Percentiles rank a stretch among this genome's conserved stretches.
Conservation (phyloP, 257 asterid genomes). For the Rubia yunnanensis region DNA sequence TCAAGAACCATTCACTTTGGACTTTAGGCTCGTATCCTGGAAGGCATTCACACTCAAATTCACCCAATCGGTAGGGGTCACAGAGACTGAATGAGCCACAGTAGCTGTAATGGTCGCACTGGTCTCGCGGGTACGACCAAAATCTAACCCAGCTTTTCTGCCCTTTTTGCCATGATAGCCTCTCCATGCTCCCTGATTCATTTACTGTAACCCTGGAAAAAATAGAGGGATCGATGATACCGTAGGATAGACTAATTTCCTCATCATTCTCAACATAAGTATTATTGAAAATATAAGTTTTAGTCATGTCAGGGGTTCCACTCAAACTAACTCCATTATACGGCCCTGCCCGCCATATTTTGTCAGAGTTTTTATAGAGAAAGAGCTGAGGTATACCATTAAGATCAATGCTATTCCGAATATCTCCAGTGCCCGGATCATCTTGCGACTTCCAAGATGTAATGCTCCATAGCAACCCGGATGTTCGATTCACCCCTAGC, state of each 20-base stretch:
- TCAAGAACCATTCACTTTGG: slow-evolving; percentile 24
- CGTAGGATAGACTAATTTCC: slow-evolving; percentile 20
- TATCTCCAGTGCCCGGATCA: slow-evolving; percentile 31
- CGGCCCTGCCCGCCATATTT: slow-evolving; percentile 28
- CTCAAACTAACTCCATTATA: slow-evolving; percentile 33
- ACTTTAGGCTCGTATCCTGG: slow-evolving; percentile 26
- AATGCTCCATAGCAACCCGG: slow-evolving; percentile 19
- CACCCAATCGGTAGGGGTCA: slow-evolving; percentile 15
- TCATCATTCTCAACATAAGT: slow-evolving; percentile 21
- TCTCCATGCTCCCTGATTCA: slow-evolving; percentile 22
- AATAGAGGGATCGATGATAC: slow-evolving; percentile 14
- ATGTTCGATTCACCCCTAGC: slow-evolving; percentile 19
- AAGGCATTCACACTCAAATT: slow-evolving; percentile 31
- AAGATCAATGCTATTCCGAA: slow-evolving; percentile 20
- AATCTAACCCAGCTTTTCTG: slow-evolving; percentile 21
- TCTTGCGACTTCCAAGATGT: slow-evolving; percentile 35
- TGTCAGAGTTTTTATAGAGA: neutral
- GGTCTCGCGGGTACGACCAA: slow-evolving; percentile 21
- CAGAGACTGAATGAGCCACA: slow-evolving; percentile 23
- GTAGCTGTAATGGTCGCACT: slow-evolving; percentile 24
- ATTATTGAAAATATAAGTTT: slow-evolving; percentile 16
- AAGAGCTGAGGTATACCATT: slow-evolving; percentile 21
- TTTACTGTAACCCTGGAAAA: slow-evolving; percentile 24
- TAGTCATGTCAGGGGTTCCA: slow-evolving; percentile 23
- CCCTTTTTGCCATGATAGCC: slow-evolving; percentile 24